Conservation (phyloP, 306 rosid genomes). For the Lupinus albus region DNA sequence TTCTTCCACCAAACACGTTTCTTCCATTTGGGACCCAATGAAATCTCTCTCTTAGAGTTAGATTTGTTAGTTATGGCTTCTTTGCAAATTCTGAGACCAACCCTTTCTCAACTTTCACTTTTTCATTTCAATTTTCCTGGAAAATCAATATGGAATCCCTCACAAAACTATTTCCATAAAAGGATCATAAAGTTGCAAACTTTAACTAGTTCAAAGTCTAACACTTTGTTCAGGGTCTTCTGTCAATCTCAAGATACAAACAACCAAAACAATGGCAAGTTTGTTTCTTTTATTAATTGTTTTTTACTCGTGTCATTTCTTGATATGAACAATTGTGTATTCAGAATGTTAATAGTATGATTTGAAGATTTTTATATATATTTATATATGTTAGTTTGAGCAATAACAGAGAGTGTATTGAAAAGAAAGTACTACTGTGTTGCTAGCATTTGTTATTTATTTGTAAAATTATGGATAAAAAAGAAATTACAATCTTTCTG, state of each 20-base stretch:
- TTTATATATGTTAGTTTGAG: no score
- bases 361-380: no score
- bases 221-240: slow-evolving; percentile 47
- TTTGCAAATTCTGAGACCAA: slow-evolving; percentile 56
- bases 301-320: neutral
- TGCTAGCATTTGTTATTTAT: neutral
- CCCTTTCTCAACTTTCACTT: slow-evolving; percentile 59
- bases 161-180: slow-evolving; percentile 43
- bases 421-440: no score
- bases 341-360: no score
- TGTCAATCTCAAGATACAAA: slow-evolving; percentile 65
- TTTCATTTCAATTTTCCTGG: slow-evolving; percentile 52
- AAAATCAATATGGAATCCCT: slow-evolving; percentile 49
- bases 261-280: slow-evolving; percentile 74
- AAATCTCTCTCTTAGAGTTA: slow-evolving; percentile 40
- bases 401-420: no score
- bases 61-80: slow-evolving; percentile 58
- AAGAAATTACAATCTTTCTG: neutral
- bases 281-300: neutral
- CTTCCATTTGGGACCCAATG: slow-evolving; percentile 25
- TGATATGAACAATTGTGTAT: neutral
- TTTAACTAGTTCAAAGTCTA: slow-evolving; percentile 38
- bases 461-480: neutral
- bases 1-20: slow-evolving; percentile 40
- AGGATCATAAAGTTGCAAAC: slow-evolving; percentile 47